A percentile compares a stretch with the other conserved stretches of the same genome.
These are phyloP conservation scores for Drosera spatulata DNA, from an alignment of 179 eudicot genomes.

Conservation along the genomic window DNA sequence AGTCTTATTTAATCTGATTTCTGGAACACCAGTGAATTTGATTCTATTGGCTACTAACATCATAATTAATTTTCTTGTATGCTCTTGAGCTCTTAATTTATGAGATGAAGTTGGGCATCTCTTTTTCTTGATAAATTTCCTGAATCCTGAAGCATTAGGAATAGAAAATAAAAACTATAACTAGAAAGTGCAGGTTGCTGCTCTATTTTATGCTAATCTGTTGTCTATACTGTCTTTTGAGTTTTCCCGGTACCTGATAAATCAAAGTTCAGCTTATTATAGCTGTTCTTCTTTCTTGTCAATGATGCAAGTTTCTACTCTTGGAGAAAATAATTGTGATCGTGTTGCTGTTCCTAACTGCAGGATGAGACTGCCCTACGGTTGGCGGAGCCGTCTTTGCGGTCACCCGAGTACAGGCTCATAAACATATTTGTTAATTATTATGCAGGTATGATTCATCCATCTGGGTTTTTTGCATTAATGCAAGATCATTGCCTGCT, in stretches of 20 bases:
- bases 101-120: too few species aligned
- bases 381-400: constrained; percentile 51
- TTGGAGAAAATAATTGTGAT: constrained; percentile 3
- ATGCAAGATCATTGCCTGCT: not conserved
- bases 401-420: constrained; percentile 80
- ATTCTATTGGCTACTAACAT: not conserved
- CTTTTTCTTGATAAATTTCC: too few species aligned
- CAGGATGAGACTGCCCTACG: constrained; percentile 93
- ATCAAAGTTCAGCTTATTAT: too few species aligned
- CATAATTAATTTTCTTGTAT: not conserved
- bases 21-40: not conserved
- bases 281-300: not conserved
- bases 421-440: constrained; percentile 74
- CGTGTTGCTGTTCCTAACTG: constrained; percentile 8
- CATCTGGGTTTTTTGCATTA: not conserved
- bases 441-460: constrained; percentile 58
- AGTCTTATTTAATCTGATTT: constrained; percentile 1
- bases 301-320: constrained; percentile 3
- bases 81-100: too few species aligned
- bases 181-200: too few species aligned
- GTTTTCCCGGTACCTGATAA: too few species aligned
- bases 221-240: too few species aligned
- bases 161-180: too few species aligned
- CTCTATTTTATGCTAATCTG: too few species aligned
- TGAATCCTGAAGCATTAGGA: too few species aligned